A percentile compares a stretch with the other conserved stretches of the same genome.
These are phyloP conservation scores for Nakaseomyces uthaithaninus DNA, from an alignment of 1,139 yeast species.

Conservation along the genomic window DNA sequence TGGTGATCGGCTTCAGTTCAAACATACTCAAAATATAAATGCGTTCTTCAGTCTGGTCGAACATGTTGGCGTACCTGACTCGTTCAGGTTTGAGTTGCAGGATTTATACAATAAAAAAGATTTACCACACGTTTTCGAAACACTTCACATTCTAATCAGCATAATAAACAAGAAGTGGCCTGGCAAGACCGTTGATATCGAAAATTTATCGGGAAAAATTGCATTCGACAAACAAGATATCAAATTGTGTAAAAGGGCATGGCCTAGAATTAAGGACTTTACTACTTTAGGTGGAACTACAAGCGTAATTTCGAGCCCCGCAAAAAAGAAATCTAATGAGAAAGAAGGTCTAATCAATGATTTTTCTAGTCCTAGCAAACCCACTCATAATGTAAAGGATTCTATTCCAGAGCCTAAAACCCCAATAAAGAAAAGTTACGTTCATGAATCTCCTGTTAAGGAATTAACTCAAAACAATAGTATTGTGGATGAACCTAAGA, in stretches of 20 bases:
- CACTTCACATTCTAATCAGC: slow-evolving; percentile 81
- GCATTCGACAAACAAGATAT: slow-evolving; percentile 63
- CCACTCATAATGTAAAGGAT: neutral
- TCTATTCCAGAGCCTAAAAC: neutral
- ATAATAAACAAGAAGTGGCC: slow-evolving; percentile 43
- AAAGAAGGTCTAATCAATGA: slow-evolving; percentile 22
- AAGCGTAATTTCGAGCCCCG: slow-evolving; percentile 12
- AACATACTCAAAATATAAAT: slow-evolving; percentile 89
- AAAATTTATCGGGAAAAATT: slow-evolving; percentile 53
- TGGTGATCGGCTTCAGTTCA: slow-evolving; percentile 60
- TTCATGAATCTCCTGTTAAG: neutral
- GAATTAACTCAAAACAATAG: too few relatives aligned
- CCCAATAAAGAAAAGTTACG: neutral
- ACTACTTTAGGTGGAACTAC: slow-evolving; percentile 30
- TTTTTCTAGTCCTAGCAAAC: slow-evolving; percentile 13
- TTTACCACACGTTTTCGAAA: slow-evolving; percentile 88
- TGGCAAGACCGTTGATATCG: slow-evolving; percentile 48
- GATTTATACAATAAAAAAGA: slow-evolving; percentile 90
- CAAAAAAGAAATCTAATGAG: slow-evolving; percentile 1
- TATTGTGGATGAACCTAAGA: slow-evolving; percentile 2
- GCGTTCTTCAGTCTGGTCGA: slow-evolving; percentile 69
- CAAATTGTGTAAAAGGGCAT: slow-evolving; percentile 48
- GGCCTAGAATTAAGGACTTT: slow-evolving; percentile 56
- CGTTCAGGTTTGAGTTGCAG: slow-evolving; percentile 82
- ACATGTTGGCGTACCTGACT: slow-evolving; percentile 68